Base-by-base conservation (phyloP, 2,329 filamentous ascomycete species). In the Phoma sp. region DNA sequence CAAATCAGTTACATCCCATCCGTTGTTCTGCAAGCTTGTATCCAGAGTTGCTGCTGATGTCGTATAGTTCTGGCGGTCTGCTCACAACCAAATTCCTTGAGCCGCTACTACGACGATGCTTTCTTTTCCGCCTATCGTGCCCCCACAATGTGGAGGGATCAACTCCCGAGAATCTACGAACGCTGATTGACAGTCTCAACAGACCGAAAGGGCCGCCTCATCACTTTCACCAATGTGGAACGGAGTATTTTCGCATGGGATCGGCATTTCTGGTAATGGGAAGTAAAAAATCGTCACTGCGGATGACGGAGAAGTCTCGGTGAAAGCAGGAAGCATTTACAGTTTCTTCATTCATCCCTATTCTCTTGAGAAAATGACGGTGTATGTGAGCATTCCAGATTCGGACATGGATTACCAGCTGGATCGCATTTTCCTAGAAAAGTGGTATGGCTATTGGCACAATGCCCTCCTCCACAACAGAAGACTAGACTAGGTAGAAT, bases 371-470 rank as follows among this genome's bases (percentile, higher is more conserved):
- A 37, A 50, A 19, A 49, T 55, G 17, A 57, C 50, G 27, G 57
- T 68, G 17, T 36, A 61, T 31, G 49, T 74, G n/a, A 67, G 60
- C 40, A 69, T 63, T 3, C 58, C 60, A 6, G 66, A 70, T 37
- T 60, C 62, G 3, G 64, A 58, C 17, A 59, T 64, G 39, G 58
- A 64, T 29, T 76, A 65, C 43, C 62, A 69, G 48, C 60, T 76
- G 1, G 73, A 76, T 40, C 61, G 59, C 15, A 47, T 73, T 9
- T 77, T 76, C 49, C 75, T 76, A 43, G 62, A 74, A 60, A 76
- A 76, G 54, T 77, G 73, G 74, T 77, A 77, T 55, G 72, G 69
- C 8, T 72, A 73, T 39, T 67, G 68, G 63, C 62, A 75, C 32
- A 66, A 73, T 19, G 57, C 64, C 12, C 43, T 75, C 2, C 39